phyloP scores from a whole-genome alignment of 2,329 filamentous ascomycete species.

The Penicillium hesseltinei region DNA sequence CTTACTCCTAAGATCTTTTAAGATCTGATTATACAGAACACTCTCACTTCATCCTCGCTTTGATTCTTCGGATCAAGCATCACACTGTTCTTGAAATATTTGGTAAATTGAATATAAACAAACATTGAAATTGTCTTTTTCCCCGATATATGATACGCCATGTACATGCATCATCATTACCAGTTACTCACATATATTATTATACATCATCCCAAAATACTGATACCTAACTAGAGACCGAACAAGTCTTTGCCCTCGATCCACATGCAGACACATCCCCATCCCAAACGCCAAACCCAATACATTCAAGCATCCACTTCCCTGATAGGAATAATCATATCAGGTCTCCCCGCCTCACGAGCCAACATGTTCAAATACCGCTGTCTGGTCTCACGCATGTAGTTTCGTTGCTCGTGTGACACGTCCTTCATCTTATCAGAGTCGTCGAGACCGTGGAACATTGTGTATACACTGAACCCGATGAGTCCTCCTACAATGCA shows the following conservation, averaged over 20 bases:
- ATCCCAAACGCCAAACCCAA: neutral
- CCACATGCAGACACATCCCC: neutral
- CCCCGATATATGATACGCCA: neutral
- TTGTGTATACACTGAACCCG: conserved; percentile 19
- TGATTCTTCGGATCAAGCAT: neutral
- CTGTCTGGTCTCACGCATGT: conserved; percentile 30
- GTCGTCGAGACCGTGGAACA: conserved; percentile 25
- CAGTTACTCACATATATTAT: neutral
- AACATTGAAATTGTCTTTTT: neutral
- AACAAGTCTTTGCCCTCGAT: neutral
- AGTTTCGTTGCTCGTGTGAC: conserved; percentile 26
- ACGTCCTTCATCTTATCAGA: conserved; percentile 12
- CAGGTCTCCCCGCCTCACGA: conserved; percentile 17
- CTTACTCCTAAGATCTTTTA: conserved; percentile 1
- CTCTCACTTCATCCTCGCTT: neutral
- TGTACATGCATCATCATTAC: neutral
- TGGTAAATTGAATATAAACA: neutral
- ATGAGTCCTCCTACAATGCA: conserved; percentile 26
- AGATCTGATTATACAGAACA: neutral
- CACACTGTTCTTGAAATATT: neutral
- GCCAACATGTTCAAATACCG: conserved; percentile 25
- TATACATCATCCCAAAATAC: neutral
- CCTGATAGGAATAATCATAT: conserved; percentile 21
- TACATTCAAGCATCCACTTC: conserved; percentile 13
- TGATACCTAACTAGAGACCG: neutral